Percentiles rank a stretch among this genome's conserved stretches.
phyloP scores from a whole-genome alignment of 805 yeast species.

The Candida golubevii region DNA sequence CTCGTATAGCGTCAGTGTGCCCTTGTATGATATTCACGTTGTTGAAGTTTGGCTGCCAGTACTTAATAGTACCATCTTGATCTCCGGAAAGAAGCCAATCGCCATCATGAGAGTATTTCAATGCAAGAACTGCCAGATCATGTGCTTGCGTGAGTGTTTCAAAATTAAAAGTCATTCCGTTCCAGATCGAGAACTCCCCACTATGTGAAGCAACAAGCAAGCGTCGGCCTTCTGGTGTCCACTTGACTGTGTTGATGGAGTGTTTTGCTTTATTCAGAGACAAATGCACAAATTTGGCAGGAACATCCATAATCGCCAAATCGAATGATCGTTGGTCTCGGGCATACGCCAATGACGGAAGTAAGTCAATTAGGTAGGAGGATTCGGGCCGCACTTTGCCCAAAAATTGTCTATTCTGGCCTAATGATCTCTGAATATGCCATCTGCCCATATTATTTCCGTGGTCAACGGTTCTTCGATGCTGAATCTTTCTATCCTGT shows the following conservation, averaged over 20 bases:
- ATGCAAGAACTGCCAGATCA: conserved; percentile 78
- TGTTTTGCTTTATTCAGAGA: conserved; percentile 89
- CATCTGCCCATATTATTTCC: conserved; percentile 71
- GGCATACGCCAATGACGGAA: conserved; percentile 62
- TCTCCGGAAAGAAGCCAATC: conserved; percentile 96
- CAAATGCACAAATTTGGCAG: conserved; percentile 82
- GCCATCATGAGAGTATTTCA: conserved; percentile 81
- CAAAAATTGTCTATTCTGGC: conserved; percentile 39
- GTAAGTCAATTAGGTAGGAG: conserved; percentile 55
- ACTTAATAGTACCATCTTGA: conserved; percentile 85
- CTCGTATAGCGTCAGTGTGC: conserved; percentile 80
- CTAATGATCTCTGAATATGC: conserved; percentile 43
- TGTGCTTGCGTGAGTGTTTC: conserved; percentile 99
- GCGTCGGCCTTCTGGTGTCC: conserved; percentile 97
- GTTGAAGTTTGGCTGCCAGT: conserved; percentile 97
- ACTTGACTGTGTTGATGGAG: conserved; percentile 81
- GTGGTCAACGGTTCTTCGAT: conserved; percentile 72
- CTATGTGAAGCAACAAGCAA: conserved; percentile 83
- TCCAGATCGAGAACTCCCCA: conserved; percentile 97
- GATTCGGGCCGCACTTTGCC: conserved; percentile 66
- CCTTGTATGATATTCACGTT: conserved; percentile 78
- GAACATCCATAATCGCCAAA: conserved; percentile 55
- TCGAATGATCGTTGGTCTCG: conserved; percentile 26
- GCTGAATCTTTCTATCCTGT: conserved; percentile 49
- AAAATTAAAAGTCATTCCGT: conserved; percentile 89